Base-by-base conservation (phyloP, 2,329 filamentous ascomycete species). In the Aspergillus sp. region DNA sequence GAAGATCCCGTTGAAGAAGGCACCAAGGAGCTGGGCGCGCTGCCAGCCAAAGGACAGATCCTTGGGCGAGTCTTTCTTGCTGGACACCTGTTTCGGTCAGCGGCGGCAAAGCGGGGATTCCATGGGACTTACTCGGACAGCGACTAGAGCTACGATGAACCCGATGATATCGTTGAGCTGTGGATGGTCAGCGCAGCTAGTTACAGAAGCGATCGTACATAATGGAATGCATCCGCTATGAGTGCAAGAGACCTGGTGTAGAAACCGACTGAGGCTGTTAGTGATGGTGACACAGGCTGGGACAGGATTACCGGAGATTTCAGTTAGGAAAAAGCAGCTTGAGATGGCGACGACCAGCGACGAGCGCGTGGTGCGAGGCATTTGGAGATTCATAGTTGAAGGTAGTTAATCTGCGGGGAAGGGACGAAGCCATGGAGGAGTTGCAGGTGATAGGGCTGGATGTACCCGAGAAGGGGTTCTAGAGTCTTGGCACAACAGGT, bases 1-100 rank as follows among this genome's bases (percentile, higher is more conserved):
- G 36, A 88, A 82, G 1, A 79, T 76, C 11, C 82, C 82, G 47
- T 88, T 88, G 67, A 86, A 88, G 56, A 88, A 88, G 14, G 80
- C 80, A 4, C 82, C 82, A 0, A 88, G 64, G 1, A 86, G 55
- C n/a, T 74, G 72, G 11, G 81, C 80, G 17, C 82, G 69, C 32
- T 80, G 75, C 80, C 80, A 85, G 11, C 80, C 81, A 42, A 81
- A 85, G 0, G 80, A 73, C 14, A 81, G 63, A n/a, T 65, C 63
- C 41, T 71, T 63, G 2, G 78, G 78, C 1, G 71, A 69, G 7
- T 69, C 55, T 62, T 17, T 67, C 63, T 42, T 80, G 70, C 2
- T 75, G 72, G 27, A 78, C 59, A 76, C 79, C 40, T 46, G n/a
- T 11, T 26, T 5, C 13, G 14, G 5, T 4, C n/a, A 8, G 6